A percentile compares a stretch with the other conserved stretches of the same genome.
Evolutionary conservation across 768 basidiomycete genomes (phyloP).

Genomic region (Russula lepida): DNA sequence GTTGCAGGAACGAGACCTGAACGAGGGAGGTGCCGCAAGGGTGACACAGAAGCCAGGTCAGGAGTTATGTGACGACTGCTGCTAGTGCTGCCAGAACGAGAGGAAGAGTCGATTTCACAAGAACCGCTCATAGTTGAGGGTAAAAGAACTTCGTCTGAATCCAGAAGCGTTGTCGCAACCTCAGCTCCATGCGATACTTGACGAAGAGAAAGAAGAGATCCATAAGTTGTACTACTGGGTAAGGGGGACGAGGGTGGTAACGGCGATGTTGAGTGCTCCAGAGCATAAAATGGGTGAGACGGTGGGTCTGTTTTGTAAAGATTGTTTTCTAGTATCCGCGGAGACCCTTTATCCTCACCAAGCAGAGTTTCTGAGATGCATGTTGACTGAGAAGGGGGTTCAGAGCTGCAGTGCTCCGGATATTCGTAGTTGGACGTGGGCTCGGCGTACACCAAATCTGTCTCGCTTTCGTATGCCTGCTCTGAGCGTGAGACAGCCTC

Average conservation of each 20-base stretch:
- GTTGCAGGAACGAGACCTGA: background rate
- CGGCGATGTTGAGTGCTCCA: constrained; percentile 11
- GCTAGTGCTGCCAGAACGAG: background rate
- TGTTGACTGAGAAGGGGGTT: background rate
- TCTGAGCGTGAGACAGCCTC: background rate
- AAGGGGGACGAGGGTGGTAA: constrained; percentile 16
- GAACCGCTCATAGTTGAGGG: background rate
- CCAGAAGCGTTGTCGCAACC: background rate
- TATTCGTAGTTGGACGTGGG: background rate
- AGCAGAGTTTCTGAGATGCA: background rate
- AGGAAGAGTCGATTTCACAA: background rate
- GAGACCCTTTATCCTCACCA: background rate
- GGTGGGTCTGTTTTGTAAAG: background rate
- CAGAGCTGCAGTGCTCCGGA: background rate
- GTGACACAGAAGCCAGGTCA: background rate
- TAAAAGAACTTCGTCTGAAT: background rate
- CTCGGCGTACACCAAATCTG: background rate
- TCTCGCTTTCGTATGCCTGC: background rate
- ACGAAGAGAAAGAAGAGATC: background rate
- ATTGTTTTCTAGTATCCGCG: background rate
- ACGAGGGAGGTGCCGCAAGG: background rate
- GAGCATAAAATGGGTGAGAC: constrained; percentile 2
- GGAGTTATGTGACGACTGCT: background rate
- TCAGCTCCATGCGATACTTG: background rate
- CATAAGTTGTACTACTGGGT: constrained; percentile 2